Base-by-base conservation (phyloP, 1,284 basidiomycete species). In the Exobasidium cylindrosporum region DNA sequence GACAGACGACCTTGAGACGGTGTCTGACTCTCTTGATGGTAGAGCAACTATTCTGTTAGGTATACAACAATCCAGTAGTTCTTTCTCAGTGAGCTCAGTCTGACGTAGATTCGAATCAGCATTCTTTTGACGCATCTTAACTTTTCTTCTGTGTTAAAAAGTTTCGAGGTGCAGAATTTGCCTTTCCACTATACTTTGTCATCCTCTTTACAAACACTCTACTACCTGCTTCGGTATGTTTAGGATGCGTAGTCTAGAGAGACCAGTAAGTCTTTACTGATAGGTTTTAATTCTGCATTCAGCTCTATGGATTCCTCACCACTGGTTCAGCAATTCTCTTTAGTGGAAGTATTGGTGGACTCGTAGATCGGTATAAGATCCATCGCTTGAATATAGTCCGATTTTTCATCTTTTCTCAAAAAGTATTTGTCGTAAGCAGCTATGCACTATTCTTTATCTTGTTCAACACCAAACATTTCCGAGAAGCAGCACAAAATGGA, bases 151-250 rank as follows among this genome's bases (percentile, higher is more conserved):
- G n/a, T n/a, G n/a, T 40, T 17, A 40, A 7, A 40, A 10, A 40
- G 35, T 81, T 81, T 54, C 76, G 83, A 54, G 82, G 81, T 0
- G 81, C 81, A 10, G 83, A 84, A 69, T 84, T 84, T 58, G 82
- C 83, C 0, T 79, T 83, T 10, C 84, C 83, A 47, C 67, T 86
- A 17, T 83, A 83, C 68, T 80, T 85, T 55, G 82, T 85, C 57
- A 74, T 78, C 4, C 74, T 83, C 24, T 85, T 84, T 73, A 82
- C 83, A n/a, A 76, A 81, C 56, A 84, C 84, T 0, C 79, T 85
- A 0, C 78, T 86, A 0, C 84, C 84, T 0, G 82, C 84, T 0
- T 85, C 84, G 13, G 57, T 86, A 45, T 17, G 35, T 40, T 10
- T 7, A 40, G 35, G 17, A n/a, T n/a, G n/a, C n/a, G n/a, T n/a